Evolutionary conservation across 148 eudicot species (phyloP), one percentile per base, ranked within the genome.

Genomic region (Rhododendron simsii): DNA sequence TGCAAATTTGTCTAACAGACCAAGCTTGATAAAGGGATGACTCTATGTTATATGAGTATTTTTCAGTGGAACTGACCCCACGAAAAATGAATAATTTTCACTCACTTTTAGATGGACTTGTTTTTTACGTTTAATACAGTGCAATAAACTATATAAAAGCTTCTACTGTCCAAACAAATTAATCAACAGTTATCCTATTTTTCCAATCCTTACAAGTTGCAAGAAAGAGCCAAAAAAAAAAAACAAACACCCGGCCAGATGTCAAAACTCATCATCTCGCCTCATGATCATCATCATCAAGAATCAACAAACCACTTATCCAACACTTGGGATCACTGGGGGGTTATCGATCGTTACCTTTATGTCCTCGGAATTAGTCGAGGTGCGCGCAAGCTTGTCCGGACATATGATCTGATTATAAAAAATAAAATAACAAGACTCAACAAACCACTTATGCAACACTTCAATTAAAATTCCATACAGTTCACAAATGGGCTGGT

Each of bases 361-460:
- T 41, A 41, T 5, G 1, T 41, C 1, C 7, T 41, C 45, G 45
- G 7, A 41, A 41, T 41, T 41, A 41, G 45, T 41, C 7, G 45
- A 41, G 7, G 8, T 41, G 45, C 1, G 8, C 0, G 1, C 45
- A 41, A 41, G 0, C 0, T 39, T 0, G 0, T 6, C 1, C 45
- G 1, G 1, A 41, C 45, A 41, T 41, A 7, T 41, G 1, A 41
- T 41, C 1, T 41, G 8, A 41, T 41, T 6, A 41, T 6, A 41
- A 41, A 41, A 41, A 41, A 41, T 41, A 41, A 41, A 41, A 41
- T 41, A 41, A 41, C 6, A 6, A 41, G 50, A 47, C 50, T 47
- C 50, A 47, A 47, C 2, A n/a, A 15, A 59, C 28, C 4, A 81
- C 35, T 14, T 15, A 53, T 37, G 45, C 10, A 30, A 53, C 41